Percentiles rank a stretch among this genome's conserved stretches.
phyloP scores from a whole-genome alignment of 208 protist species.

The Plasmodiophora brassicae region DNA sequence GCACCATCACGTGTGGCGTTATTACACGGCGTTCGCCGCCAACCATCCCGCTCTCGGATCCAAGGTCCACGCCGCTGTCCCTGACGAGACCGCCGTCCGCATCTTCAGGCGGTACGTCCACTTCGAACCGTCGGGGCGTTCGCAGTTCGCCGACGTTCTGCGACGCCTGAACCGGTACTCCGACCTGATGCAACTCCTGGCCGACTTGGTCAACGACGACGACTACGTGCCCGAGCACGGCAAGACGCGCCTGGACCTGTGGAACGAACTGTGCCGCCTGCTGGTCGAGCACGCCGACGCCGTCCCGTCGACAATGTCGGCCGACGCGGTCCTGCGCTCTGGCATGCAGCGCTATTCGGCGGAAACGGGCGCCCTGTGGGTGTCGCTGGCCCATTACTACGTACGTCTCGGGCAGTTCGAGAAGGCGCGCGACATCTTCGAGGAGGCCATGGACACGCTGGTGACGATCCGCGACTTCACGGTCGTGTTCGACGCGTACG shows the following conservation, averaged over 20 bases:
- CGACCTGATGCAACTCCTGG: conserved; percentile 34
- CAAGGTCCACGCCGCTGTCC: not conserved
- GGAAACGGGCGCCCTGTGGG: conserved; percentile 77
- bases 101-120: conserved; percentile 70
- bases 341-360: conserved; percentile 61
- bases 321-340: not conserved
- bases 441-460: conserved; percentile 68
- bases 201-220: conserved; percentile 54
- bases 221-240: conserved; percentile 56
- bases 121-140: conserved; percentile 37
- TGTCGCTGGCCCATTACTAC: conserved; percentile 75
- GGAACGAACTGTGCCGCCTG: conserved; percentile 75
- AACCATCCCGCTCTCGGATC: conserved; percentile 51
- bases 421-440: conserved; percentile 77
- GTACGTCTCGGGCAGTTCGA: conserved; percentile 64
- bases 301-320: conserved; percentile 35
- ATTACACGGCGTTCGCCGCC: conserved; percentile 69
- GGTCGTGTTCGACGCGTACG: conserved; percentile 77
- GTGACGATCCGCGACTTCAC: conserved; percentile 73
- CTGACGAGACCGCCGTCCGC: conserved; percentile 61
- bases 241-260: conserved; percentile 71
- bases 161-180: not conserved
- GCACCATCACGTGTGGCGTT: conserved; percentile 76
- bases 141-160: not conserved
- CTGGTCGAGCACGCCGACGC: conserved; percentile 64